Evolutionary conservation across 371 early-diverging fungal genomes (phyloP), one percentile per base, ranked within the genome.

Genomic region (Mycotypha africana): DNA sequence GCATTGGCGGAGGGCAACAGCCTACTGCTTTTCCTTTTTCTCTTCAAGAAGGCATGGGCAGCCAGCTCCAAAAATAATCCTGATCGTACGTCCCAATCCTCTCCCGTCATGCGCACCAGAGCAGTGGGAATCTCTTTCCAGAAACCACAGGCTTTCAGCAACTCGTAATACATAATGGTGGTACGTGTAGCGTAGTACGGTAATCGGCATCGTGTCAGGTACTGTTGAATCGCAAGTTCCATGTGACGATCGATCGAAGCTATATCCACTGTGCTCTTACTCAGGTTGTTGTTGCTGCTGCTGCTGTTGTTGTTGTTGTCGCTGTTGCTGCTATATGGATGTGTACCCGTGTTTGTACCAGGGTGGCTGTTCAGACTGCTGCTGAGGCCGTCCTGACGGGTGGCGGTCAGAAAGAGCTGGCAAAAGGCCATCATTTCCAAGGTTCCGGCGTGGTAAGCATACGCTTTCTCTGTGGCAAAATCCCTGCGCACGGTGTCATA

Each of bases 351-450:
- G n/a, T n/a, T n/a, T n/a, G n/a, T n/a, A n/a, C n/a, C n/a, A n/a
- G n/a, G n/a, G n/a, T n/a, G n/a, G n/a, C n/a, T n/a, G n/a, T n/a
- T n/a, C n/a, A n/a, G n/a, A n/a, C n/a, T n/a, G n/a, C n/a, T n/a
- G n/a, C n/a, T n/a, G n/a, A n/a, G n/a, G n/a, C n/a, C n/a, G n/a
- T n/a, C n/a, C n/a, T n/a, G n/a, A n/a, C n/a, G n/a, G n/a, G n/a
- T n/a, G 14, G 38, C 21, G 1, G 30, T n/a, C 44, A 76, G 58
- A 78, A 95, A 77, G 19, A 92, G 54, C 21, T 77, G 61, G 55
- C 92, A 91, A 0, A 93, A 56, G 2, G 92, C 95, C 38, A 92
- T 79, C 97, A 97, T 95, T 62, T 97, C 95, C 79, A 88, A 88
- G 1, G 89, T 79, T 2, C 86, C 90, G 3, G 92, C 92, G 54